Evolutionary conservation across 768 basidiomycete genomes (phyloP).

Genomic region (Boletus rubroflammeus): DNA sequence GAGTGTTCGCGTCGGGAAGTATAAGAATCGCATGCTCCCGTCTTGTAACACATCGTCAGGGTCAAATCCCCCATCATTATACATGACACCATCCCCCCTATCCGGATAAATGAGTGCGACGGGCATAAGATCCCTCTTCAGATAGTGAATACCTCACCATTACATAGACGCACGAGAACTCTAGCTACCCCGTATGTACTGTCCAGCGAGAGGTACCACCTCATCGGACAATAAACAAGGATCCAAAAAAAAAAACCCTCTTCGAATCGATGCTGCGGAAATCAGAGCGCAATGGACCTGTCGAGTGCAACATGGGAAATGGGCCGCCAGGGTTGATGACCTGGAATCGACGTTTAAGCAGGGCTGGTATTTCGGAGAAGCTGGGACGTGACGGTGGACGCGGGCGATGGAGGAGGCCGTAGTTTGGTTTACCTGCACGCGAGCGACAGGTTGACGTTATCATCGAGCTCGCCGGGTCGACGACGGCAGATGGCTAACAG

Average conservation of each 20-base stretch:
- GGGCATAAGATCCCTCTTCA: neutral
- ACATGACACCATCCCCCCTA: neutral
- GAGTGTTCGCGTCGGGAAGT: neutral
- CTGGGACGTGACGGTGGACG: neutral
- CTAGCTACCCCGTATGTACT: too few relatives aligned
- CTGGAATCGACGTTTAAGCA: neutral
- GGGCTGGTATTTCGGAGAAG: neutral
- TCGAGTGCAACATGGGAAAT: neutral
- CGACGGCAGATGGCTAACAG: neutral
- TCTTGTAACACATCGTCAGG: neutral
- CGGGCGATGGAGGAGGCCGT: neutral
- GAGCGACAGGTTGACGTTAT: neutral
- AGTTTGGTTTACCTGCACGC: neutral
- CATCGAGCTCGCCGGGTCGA: neutral
- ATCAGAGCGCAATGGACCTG: neutral
- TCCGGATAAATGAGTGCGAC: neutral
- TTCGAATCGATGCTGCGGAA: neutral
- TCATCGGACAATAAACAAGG: too few relatives aligned
- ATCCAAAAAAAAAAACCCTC: too few relatives aligned
- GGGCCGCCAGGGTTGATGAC: neutral
- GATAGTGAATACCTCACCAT: too few relatives aligned
- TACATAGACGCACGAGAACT: too few relatives aligned
- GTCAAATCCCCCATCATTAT: neutral
- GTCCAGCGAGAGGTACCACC: too few relatives aligned
- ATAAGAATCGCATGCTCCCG: neutral